Conservation (phyloP, 306 rosid genomes). For the Malus sylvestris region DNA sequence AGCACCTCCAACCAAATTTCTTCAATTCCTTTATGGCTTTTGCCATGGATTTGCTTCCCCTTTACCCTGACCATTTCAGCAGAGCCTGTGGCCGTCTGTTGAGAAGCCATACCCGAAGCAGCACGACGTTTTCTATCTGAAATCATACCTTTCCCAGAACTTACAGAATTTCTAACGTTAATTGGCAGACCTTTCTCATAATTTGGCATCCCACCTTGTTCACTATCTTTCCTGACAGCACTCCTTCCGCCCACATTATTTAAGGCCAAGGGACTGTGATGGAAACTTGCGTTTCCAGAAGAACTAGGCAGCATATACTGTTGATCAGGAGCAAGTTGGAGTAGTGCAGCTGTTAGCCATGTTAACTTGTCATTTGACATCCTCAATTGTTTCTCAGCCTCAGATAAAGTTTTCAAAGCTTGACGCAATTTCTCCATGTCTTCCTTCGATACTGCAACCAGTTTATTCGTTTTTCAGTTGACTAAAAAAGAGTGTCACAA, state of each 20-base stretch:
- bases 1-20: constrained; percentile 93
- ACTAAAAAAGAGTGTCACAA: background rate
- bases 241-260: constrained; percentile 41
- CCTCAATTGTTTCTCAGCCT: constrained; percentile 95
- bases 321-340: constrained; percentile 98
- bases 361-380: constrained; percentile 90
- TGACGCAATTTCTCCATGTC: constrained; percentile 98
- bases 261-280: constrained; percentile 64
- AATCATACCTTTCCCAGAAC: constrained; percentile 45
- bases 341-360: constrained; percentile 96
- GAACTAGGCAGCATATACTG: constrained; percentile 89
- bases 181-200: constrained; percentile 43
- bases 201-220: constrained; percentile 38
- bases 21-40: constrained; percentile 45
- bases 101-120: constrained; percentile 42
- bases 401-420: constrained; percentile 89
- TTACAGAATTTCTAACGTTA: constrained; percentile 50
- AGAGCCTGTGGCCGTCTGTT: constrained; percentile 29
- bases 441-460: constrained; percentile 66
- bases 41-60: constrained; percentile 44
- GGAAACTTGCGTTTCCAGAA: constrained; percentile 75
- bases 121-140: constrained; percentile 47
- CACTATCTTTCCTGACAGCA: constrained; percentile 32
- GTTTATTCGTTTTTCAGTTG: background rate
- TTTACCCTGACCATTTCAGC: constrained; percentile 30